A percentile compares a stretch with the other conserved stretches of the same genome.
phyloP scores from a whole-genome alignment of 805 yeast genomes.

The Isabelozyma rhagii region DNA sequence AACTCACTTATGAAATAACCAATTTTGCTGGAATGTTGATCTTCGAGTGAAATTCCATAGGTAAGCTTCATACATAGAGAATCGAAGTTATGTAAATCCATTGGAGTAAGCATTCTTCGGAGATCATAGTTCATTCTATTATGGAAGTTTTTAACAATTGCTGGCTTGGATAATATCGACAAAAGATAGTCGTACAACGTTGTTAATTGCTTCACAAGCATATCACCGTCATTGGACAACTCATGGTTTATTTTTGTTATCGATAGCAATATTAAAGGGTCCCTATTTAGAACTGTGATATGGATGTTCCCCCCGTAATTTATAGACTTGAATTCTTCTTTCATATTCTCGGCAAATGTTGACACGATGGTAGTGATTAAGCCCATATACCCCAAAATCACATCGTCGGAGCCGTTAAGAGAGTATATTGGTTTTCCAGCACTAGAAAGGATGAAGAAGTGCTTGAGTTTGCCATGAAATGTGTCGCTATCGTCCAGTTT shows the following conservation, averaged over 20 bases:
- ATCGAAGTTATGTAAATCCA: slow-evolving; percentile 72
- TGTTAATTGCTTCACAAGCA: slow-evolving; percentile 53
- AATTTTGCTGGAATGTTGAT: slow-evolving; percentile 11
- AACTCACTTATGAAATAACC: slow-evolving; percentile 27
- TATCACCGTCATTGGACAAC: slow-evolving; percentile 28
- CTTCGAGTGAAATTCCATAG: slow-evolving; percentile 23
- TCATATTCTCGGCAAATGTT: slow-evolving; percentile 51
- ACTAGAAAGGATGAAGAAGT: slow-evolving; percentile 71
- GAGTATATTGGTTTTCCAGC: slow-evolving; percentile 91
- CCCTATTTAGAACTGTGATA: slow-evolving; percentile 58
- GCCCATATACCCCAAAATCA: slow-evolving; percentile 71
- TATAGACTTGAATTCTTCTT: slow-evolving; percentile 47
- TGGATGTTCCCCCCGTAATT: slow-evolving; percentile 45
- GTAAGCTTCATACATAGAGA: slow-evolving; percentile 44
- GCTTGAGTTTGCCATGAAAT: slow-evolving; percentile 48
- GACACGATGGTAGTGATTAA: slow-evolving; percentile 75
- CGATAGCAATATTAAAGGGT: slow-evolving; percentile 74
- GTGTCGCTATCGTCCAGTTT: slow-evolving; percentile 7
- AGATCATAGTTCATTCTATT: slow-evolving; percentile 79
- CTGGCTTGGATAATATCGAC: slow-evolving; percentile 81
- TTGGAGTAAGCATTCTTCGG: slow-evolving; percentile 66
- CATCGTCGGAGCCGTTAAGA: slow-evolving; percentile 66
- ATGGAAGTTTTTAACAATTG: slow-evolving; percentile 63
- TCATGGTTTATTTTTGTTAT: slow-evolving; percentile 54
- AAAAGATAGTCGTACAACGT: slow-evolving; percentile 72